Percentiles rank a stretch among this genome's conserved stretches.
Evolutionary conservation across 208 protist genomes (phyloP).

Genomic region (Trichomonas vaginalis): DNA sequence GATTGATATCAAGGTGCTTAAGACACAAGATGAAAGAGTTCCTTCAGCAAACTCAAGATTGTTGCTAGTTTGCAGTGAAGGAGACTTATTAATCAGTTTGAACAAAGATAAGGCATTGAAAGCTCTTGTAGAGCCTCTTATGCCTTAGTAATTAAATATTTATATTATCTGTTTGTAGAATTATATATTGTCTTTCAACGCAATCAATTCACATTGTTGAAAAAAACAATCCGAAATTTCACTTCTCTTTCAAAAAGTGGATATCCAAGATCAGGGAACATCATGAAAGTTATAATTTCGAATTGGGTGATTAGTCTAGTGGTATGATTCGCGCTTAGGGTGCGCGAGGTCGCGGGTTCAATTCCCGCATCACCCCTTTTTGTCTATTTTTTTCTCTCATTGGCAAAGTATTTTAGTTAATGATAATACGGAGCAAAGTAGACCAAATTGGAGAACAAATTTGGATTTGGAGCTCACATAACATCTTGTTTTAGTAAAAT

Average conservation of each 20-base stretch:
- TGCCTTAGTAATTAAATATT: not conserved
- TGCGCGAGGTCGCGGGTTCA: constrained; percentile 19
- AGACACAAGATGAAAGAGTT: not conserved
- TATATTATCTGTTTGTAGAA: no score
- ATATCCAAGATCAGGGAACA: no score
- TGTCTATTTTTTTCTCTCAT: not conserved
- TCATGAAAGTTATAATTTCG: no score
- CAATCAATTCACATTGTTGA: no score
- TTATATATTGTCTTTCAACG: no score
- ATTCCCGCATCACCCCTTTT: constrained; percentile 17
- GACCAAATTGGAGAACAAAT: no score
- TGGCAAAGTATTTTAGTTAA: no score
- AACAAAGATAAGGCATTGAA: not conserved
- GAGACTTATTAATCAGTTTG: not conserved
- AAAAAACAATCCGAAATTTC: no score
- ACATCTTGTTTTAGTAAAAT: no score
- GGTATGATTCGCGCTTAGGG: constrained; percentile 23
- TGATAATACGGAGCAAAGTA: no score
- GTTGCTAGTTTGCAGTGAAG: not conserved
- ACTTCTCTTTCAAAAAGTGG: no score
- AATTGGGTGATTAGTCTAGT: constrained; percentile 18
- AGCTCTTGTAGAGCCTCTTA: not conserved
- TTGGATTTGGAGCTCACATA: no score
- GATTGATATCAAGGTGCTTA: not conserved
- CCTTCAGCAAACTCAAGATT: not conserved